Conservation (phyloP, 2,329 filamentous ascomycete species). For the Aspergillus sp. region DNA sequence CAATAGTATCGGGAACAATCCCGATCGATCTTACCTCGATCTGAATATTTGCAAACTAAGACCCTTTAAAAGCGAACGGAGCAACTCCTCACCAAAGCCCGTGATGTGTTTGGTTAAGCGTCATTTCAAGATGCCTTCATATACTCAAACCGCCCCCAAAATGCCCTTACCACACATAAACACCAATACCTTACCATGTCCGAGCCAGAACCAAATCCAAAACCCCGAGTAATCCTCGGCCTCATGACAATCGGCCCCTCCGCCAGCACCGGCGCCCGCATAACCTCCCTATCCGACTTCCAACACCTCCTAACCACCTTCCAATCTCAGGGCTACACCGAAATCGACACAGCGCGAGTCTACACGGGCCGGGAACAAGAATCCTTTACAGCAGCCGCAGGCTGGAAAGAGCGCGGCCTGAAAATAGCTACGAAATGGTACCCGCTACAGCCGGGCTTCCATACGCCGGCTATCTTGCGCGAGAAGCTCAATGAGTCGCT, state of each 20-base stretch:
- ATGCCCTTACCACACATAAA: not conserved
- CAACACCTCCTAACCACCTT: constrained; percentile 1
- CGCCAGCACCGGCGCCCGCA: constrained; percentile 3
- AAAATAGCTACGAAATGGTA: constrained; percentile 12
- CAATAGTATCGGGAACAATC: no score
- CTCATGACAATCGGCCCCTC: constrained; percentile 7
- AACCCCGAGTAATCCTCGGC: constrained; percentile 4
- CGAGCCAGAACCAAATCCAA: not conserved
- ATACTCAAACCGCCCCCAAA: not conserved
- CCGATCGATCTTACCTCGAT: no score
- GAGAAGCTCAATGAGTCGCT: constrained; percentile 5
- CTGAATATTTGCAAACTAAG: no score
- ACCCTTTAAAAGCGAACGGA: no score
- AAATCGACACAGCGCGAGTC: constrained; percentile 8
- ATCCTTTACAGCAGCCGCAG: constrained; percentile 6
- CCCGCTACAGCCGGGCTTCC: constrained; percentile 1
- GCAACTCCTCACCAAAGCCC: not conserved
- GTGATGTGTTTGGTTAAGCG: constrained; percentile 3
- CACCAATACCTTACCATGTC: not conserved
- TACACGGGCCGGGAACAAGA: constrained; percentile 6
- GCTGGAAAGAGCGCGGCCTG: constrained; percentile 9
- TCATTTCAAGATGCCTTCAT: not conserved
- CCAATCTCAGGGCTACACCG: constrained; percentile 7
- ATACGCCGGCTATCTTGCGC: constrained; percentile 1
- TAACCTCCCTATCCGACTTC: constrained; percentile 6